Evolutionary conservation across 2,329 filamentous ascomycete species (phyloP), one percentile per base, ranked within the genome.

Genomic region (Davidsoniella neocaledoniae): DNA sequence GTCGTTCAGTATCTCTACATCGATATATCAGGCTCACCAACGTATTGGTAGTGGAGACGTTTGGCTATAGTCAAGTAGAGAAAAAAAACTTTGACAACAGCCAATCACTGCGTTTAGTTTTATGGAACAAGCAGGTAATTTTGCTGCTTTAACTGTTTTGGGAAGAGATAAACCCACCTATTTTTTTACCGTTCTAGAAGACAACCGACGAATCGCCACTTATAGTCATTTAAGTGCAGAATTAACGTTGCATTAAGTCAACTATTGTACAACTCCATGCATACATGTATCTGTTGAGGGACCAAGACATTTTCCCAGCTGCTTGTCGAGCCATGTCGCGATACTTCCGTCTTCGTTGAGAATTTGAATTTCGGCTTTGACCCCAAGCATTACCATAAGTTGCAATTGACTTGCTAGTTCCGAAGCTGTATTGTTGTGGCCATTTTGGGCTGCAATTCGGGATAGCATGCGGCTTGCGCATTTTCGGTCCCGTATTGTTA

Each of bases 311-410:
- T 33, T 9, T 9, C 12, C 12, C 12, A 33, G 29, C 12, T 33
- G 29, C 4, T 33, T 48, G 45, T 77, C 67, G 3, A 79, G 59
- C 74, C 75, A 79, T 0, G 55, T 33, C 0, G 64, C 62, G 4
- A 78, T 57, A 45, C 72, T 64, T 0, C 74, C 74, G 7, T 63
- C 64, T 3, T 73, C 66, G 49, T 83, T 79, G 5, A 85, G 63
- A 16, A 78, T 72, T 58, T 91, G 83, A 46, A 90, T 84, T 59
- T 91, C 85, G 0, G 81, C 81, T 58, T 90, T 91, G 44, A 79
- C 57, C 48, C 82, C 81, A 46, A 88, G 65, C 65, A 83, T 72
- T 17, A 90, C 63, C 83, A 90, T 87, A 1, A 70, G 57, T 58
- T 86, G 83, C 14, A 90, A 56, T 57, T 87, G 80, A 1, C 57